Percentiles rank a stretch among this genome's conserved stretches.
Conservation (phyloP, 441 rosid species). For the Brassica hybrid region DNA sequence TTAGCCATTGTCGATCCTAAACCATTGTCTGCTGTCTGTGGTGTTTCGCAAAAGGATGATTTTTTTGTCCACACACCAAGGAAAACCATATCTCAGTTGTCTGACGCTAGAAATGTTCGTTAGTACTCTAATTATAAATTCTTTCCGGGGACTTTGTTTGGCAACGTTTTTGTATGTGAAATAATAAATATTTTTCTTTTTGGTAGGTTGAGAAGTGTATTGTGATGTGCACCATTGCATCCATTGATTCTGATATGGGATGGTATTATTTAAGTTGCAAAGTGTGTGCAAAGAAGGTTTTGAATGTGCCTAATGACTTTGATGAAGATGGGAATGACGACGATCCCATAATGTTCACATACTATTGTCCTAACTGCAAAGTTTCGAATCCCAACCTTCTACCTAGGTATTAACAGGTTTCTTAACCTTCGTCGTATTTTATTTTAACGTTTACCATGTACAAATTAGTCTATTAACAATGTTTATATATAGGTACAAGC, state of each 20-base stretch:
- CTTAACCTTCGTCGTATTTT: too few species aligned
- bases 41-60: background rate
- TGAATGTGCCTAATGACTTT: background rate
- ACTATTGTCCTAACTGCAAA: background rate
- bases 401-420: background rate
- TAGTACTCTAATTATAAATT: too few species aligned
- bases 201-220: background rate
- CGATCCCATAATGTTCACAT: background rate
- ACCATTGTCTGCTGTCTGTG: background rate
- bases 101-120: background rate
- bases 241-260: background rate
- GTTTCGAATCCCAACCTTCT: background rate
- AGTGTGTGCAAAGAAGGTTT: background rate
- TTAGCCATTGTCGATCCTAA: background rate
- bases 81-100: background rate
- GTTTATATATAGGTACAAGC: too few species aligned
- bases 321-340: background rate
- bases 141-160: too few species aligned
- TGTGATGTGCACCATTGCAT: background rate
- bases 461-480: too few species aligned
- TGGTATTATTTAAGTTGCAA: background rate
- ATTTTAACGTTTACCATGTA: too few species aligned
- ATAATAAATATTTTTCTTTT: too few species aligned
- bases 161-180: too few species aligned
- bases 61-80: background rate